A percentile compares a stretch with the other conserved stretches of the same genome.
Conservation (phyloP, 2,329 filamentous ascomycete genomes). For the Trichoderma sp. region DNA sequence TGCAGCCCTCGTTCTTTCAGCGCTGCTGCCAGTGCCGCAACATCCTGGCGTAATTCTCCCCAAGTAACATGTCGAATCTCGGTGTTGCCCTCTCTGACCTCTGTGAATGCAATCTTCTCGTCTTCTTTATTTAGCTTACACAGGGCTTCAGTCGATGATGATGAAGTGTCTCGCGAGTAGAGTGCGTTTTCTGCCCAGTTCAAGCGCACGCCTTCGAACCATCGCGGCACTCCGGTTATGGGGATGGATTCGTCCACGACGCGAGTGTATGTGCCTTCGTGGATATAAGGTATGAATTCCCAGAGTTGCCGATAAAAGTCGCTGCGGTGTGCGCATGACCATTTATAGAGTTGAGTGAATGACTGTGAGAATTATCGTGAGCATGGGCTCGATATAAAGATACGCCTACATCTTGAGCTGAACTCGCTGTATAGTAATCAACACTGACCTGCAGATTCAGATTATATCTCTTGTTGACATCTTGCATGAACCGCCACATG, state of each 20-base stretch:
- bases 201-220: constrained; percentile 71
- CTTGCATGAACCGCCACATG: constrained; percentile 67
- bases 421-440: not conserved
- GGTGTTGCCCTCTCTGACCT: constrained; percentile 65
- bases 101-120: constrained; percentile 64
- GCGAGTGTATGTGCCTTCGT: constrained; percentile 55
- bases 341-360: constrained; percentile 68
- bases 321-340: constrained; percentile 59
- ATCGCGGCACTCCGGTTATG: constrained; percentile 69
- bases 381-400: not conserved
- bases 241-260: constrained; percentile 68
- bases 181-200: constrained; percentile 83
- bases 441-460: constrained; percentile 54
- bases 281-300: constrained; percentile 56
- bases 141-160: constrained; percentile 42
- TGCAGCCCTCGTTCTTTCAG: constrained; percentile 63
- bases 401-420: not conserved
- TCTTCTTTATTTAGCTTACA: constrained; percentile 67
- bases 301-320: constrained; percentile 67
- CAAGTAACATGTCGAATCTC: constrained; percentile 61
- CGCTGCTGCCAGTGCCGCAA: constrained; percentile 60
- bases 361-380: not conserved
- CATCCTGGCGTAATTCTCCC: constrained; percentile 59
- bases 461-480: constrained; percentile 56
- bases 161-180: constrained; percentile 45